Evolutionary conservation across 768 basidiomycete species (phyloP), one percentile per base, ranked within the genome.

Genomic region (Kwoniella europaea): DNA sequence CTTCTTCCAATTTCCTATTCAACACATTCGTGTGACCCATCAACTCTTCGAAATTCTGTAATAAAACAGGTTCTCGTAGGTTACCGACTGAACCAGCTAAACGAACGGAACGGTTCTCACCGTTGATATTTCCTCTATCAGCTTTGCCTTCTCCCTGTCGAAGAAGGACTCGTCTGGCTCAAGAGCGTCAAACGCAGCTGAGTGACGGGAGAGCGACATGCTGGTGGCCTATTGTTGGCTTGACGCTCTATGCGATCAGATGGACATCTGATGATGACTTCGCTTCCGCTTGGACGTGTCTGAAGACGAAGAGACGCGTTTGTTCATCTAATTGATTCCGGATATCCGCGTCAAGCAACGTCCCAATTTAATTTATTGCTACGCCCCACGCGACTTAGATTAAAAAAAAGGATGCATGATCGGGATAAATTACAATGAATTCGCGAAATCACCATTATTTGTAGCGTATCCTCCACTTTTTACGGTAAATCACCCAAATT

Each of bases 1-100:
- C 93, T 80, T 97, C 93, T 83, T 98, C 94, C 18, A 96, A 87
- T 79, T 93, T 94, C 72, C 94, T 89, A 81, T 96, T 96, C 22
- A 94, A 85, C 29, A 88, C 88, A 78, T 98, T 98, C 69, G 91
- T 90, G 10, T 91, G 90, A 4, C 90, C 90, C 18, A 98, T 85
- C 3, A 96, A 83, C 71, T 94, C 92, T 79, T 96, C 94, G 78
- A 96, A 96, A 20, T 90, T 91, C 94, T 92, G 76, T 10, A 15
- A 10, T 22, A 27, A 67, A 13, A 52, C 10, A 35, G n/a, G 9
- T 22, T n/a, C n/a, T 55, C 10, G n/a, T 65, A 9, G 35, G 35
- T 29, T 58, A 55, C 18, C 15, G 64, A 9, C 27, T 2, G n/a
- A 61, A 3, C 24, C 42, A 20, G 59, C 59, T 6, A 43, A 24